Conservation (phyloP, 495 filamentous ascomycete species). For the Penicillium cosmopolitanum region DNA sequence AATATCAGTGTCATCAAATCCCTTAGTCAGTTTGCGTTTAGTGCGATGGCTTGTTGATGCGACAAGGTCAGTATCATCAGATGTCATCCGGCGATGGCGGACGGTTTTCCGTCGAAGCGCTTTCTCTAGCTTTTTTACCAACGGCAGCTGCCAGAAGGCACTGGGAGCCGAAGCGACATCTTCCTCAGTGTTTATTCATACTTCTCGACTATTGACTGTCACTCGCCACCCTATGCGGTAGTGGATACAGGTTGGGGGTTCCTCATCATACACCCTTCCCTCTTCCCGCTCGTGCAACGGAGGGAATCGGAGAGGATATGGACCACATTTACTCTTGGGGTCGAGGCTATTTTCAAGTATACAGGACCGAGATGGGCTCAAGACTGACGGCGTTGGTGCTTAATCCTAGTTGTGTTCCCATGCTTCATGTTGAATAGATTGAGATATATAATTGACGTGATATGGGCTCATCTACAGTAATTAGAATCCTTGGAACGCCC, state of each 20-base stretch:
- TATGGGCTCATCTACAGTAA: no score
- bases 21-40: constrained; percentile 14
- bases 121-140: constrained; percentile 17
- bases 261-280: constrained; percentile 32
- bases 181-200: constrained; percentile 33
- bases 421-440: neutral
- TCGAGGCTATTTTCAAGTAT: no score
- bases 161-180: constrained; percentile 29
- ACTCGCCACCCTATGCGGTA: constrained; percentile 43
- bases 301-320: constrained; percentile 4
- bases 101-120: constrained; percentile 6
- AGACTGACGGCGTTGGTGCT: constrained; percentile 14
- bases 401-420: constrained; percentile 20
- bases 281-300: constrained; percentile 22
- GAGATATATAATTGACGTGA: neutral
- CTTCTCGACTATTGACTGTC: constrained; percentile 27
- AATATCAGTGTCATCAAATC: constrained; percentile 17
- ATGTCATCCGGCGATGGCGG: constrained; percentile 6
- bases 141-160: constrained; percentile 26
- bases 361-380: constrained; percentile 1
- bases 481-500: no score
- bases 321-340: no score
- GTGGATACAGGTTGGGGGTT: constrained; percentile 36
- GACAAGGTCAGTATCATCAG: constrained; percentile 17
- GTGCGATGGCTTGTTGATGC: constrained; percentile 15